These are phyloP conservation scores for Malassezia brasiliensis DNA, from an alignment of 1,284 basidiomycete genomes.

Conservation along the genomic window DNA sequence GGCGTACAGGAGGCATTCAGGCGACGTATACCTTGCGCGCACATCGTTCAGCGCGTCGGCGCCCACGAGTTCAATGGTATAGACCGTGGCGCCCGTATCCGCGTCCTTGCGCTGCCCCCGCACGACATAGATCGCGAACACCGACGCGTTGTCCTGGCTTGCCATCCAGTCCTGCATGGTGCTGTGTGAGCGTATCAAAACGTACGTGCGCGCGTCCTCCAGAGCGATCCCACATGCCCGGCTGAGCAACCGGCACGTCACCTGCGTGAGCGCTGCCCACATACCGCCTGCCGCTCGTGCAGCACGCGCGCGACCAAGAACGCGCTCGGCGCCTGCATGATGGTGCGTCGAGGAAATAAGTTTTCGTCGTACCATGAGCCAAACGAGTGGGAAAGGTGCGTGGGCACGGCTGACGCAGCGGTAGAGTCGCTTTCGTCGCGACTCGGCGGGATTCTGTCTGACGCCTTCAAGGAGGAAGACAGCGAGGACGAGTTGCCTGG, in stretches of 20 bases:
- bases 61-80: constrained; percentile 6
- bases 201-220: constrained; percentile 23
- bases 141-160: not conserved
- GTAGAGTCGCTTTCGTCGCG: constrained; percentile 16
- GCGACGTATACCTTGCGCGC: constrained; percentile 8
- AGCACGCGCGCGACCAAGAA: constrained; percentile 27
- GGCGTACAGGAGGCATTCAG: constrained; percentile 29
- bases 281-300: constrained; percentile 27
- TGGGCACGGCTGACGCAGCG: constrained; percentile 4
- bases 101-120: constrained; percentile 5
- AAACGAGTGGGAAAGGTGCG: constrained; percentile 1
- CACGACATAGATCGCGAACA: constrained; percentile 1
- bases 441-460: constrained; percentile 13
- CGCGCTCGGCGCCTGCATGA: constrained; percentile 16
- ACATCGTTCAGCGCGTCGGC: constrained; percentile 8
- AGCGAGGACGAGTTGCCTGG: constrained; percentile 8
- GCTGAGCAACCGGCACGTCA: constrained; percentile 34
- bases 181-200: not conserved
- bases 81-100: not conserved
- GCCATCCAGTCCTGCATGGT: constrained; percentile 21
- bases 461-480: constrained; percentile 1
- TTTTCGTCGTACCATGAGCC: constrained; percentile 10
- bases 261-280: constrained; percentile 7
- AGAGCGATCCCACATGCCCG: constrained; percentile 29
- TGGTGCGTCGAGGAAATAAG: not conserved